These are phyloP conservation scores for Neonectria neomacrospora DNA, from an alignment of 2,329 filamentous ascomycete genomes.

Conservation along the genomic window DNA sequence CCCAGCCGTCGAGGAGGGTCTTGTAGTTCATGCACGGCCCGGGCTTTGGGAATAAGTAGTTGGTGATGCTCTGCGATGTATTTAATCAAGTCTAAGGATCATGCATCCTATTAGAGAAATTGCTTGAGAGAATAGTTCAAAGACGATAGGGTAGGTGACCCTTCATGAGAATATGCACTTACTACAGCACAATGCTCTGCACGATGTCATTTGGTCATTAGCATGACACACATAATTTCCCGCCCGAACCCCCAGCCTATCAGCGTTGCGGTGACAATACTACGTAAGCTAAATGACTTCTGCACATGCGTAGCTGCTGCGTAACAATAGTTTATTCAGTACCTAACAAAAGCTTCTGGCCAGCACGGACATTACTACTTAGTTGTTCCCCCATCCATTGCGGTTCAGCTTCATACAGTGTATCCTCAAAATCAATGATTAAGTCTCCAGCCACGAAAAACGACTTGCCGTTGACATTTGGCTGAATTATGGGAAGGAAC, in stretches of 20 bases:
- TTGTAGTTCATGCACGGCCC: too few species aligned
- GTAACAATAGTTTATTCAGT: too few species aligned
- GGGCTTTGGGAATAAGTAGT: neutral
- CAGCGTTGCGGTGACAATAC: too few species aligned
- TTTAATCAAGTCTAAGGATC: neutral
- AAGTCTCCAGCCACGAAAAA: constrained; percentile 6
- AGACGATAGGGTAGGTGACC: neutral
- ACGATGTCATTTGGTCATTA: too few species aligned
- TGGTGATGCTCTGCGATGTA: neutral
- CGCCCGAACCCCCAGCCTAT: too few species aligned
- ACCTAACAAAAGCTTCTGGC: neutral
- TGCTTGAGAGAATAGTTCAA: neutral
- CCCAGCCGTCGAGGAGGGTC: too few species aligned
- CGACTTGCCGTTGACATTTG: constrained; percentile 4
- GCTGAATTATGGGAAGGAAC: constrained; percentile 4
- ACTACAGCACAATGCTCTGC: too few species aligned
- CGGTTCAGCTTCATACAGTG: neutral
- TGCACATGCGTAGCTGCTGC: too few species aligned
- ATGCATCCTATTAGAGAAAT: neutral
- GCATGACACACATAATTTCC: too few species aligned
- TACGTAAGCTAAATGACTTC: too few species aligned
- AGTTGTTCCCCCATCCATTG: constrained; percentile 7
- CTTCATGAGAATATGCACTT: too few species aligned
- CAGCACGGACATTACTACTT: neutral
- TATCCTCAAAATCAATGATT: constrained; percentile 1